Base-by-base conservation (phyloP, 2,329 filamentous ascomycete genomes). In the Incumbomyces delicatus region DNA sequence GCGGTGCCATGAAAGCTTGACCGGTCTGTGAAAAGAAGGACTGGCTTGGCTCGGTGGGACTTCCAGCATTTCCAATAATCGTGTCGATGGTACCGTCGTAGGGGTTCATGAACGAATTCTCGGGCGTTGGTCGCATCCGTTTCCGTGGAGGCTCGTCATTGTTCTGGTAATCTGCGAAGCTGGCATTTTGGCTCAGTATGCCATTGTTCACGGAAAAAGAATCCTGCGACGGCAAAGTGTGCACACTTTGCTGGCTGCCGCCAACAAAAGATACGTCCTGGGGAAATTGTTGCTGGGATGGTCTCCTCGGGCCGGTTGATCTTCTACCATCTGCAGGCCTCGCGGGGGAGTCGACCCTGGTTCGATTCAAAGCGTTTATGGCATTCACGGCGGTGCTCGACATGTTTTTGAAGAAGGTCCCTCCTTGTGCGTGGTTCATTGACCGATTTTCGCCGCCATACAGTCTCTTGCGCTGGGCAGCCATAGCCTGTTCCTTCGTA, bases 401-500 rank as follows among this genome's bases (percentile, higher is more conserved):
- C 53, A 98, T 96, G 60, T 94, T 95, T 61, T 89, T 89, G 71
- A 98, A 96, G 63, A 95, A 95, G 1, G 92, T 95, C 14, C 88
- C 89, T 39, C 85, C 81, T 14, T 72, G 80, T 57, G 59, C 67
- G 52, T 75, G 71, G 44, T 77, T 80, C 57, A 78, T 80, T 11
- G 74, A 69, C 41, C 87, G 77, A 41, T 75, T 79, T 48, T 94
- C 87, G 38, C 75, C 78, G 55, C 84, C 94, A 67, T 95, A 96
- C 66, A 95, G 80, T 54, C 90, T 80, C 65, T 98, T 96, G 56
- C 92, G 74, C 66, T 88, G 84, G 10, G 90, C 90, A 10, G 92
- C 92, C 89, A 96, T 95, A 50, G 92, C 92, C 66, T 96, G 92
- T 66, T 96, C 92, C 66, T 98, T 98, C 32, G 92, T 98, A 0